Base-by-base conservation (phyloP, 2,329 filamentous ascomycete species). In the Aspergillus hortae region DNA sequence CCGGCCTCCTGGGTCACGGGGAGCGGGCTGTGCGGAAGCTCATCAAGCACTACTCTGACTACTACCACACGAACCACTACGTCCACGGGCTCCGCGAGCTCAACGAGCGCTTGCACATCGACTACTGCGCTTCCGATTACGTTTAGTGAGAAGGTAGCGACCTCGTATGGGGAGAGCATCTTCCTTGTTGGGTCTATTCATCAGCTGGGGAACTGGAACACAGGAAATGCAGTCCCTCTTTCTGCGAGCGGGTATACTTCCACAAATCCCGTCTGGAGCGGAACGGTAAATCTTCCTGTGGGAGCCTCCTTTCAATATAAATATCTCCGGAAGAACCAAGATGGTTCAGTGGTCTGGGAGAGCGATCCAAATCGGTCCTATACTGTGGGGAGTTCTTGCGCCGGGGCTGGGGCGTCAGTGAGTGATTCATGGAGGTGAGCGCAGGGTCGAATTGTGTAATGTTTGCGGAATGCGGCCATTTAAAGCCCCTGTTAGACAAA, bases 291-390 rank as follows among this genome's bases (percentile, higher is more conserved):
- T 2, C 70, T 90, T 12, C 67, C 74, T 1, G 75, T 81, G 0
- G 85, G 85, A 1, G 73, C 75, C 52, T 71, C 67, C 5, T 74
- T 90, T 44, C 63, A 83, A 71, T 90, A 89, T 68, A 89, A 90
- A 74, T 90, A 83, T 62, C 80, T 90, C 59, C 80, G 80, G 27
- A 76, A 86, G 41, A 75, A 75, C 53, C 63, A 10, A 15, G 78
- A 82, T 60, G 81, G 83, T 1, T 71, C 71, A 0, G 69, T 87
- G 10, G 74, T 69, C 6, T 90, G 87, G 86, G 87, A 90, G 73
- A 74, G 71, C 41, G 85, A 86, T 54, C 68, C 73, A 1, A 76
- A 78, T 55, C 68, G 70, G 38, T n/a, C 38, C 17, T 41, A 41
- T 19, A 41, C 38, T n/a, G 38, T 41, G 15, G 4, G 4, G 9